phyloP scores from a whole-genome alignment of 768 basidiomycete genomes.

The Lactifluus hygrophoroides region DNA sequence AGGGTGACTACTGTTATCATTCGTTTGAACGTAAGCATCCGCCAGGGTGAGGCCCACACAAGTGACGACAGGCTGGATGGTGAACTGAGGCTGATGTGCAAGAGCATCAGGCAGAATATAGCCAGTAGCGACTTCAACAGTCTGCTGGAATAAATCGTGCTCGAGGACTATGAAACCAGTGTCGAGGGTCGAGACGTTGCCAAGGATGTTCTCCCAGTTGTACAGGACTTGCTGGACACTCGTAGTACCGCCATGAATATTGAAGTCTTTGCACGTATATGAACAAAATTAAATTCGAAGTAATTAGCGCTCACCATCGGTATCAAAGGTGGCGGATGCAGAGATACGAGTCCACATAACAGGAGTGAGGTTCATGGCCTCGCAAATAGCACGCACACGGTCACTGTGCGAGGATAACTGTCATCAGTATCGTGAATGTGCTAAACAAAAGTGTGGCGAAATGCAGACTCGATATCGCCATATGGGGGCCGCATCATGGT shows the following conservation, averaged over 20 bases:
- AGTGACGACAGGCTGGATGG: slow-evolving; percentile 58
- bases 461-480: slow-evolving; percentile 63
- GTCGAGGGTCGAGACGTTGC: slow-evolving; percentile 45
- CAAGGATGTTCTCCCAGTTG: slow-evolving; percentile 69
- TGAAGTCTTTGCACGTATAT: slow-evolving; percentile 48
- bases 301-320: slow-evolving; percentile 38
- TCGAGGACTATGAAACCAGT: slow-evolving; percentile 88
- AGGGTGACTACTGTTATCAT: slow-evolving; percentile 58
- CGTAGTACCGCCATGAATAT: slow-evolving; percentile 59
- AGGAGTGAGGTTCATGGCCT: slow-evolving; percentile 75
- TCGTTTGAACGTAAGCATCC: slow-evolving; percentile 79
- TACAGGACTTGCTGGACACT: slow-evolving; percentile 50
- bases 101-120: slow-evolving; percentile 80
- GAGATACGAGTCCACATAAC: slow-evolving; percentile 79
- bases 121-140: slow-evolving; percentile 77
- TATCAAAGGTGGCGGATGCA: slow-evolving; percentile 57
- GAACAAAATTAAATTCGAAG: slow-evolving; percentile 3
- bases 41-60: slow-evolving; percentile 52
- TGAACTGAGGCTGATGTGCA: slow-evolving; percentile 53
- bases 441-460: background rate
- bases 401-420: slow-evolving; percentile 39
- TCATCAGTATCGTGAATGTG: background rate
- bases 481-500: slow-evolving; percentile 76
- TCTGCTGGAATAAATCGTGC: slow-evolving; percentile 79
- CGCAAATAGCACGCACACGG: slow-evolving; percentile 76